A percentile compares a stretch with the other conserved stretches of the same genome.
Conservation (phyloP, 345 rosid species). For the Gossypium stocksii region DNA sequence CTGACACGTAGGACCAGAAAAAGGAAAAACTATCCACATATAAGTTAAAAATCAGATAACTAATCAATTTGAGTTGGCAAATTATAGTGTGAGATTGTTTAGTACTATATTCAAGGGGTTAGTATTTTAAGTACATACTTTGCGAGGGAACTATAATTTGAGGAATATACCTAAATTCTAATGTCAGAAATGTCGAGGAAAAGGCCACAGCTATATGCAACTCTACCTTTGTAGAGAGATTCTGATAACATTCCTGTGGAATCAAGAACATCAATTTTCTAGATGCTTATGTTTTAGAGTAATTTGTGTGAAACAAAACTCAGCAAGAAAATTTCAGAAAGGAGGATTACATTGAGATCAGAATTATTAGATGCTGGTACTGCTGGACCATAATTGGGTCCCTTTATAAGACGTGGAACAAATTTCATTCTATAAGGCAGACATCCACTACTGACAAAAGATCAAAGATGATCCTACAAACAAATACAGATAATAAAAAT, state of each 20-base stretch:
- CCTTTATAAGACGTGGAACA: neutral
- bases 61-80: neutral
- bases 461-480: neutral
- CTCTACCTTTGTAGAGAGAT: neutral
- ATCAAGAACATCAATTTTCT: neutral
- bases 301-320: neutral
- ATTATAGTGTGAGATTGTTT: neutral
- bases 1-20: neutral
- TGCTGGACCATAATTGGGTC: neutral
- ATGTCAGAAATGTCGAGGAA: neutral
- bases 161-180: neutral
- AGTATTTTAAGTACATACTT: neutral
- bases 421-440: neutral
- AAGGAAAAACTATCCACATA: neutral
- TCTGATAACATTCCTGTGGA: neutral
- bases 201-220: neutral
- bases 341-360: neutral
- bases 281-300: neutral
- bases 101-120: neutral
- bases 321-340: neutral
- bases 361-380: neutral
- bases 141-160: neutral
- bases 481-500: neutral
- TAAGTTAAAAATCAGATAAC: neutral
- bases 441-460: neutral